Conservation (phyloP, 108 stramenopile species). For the Bacterosira constricta region DNA sequence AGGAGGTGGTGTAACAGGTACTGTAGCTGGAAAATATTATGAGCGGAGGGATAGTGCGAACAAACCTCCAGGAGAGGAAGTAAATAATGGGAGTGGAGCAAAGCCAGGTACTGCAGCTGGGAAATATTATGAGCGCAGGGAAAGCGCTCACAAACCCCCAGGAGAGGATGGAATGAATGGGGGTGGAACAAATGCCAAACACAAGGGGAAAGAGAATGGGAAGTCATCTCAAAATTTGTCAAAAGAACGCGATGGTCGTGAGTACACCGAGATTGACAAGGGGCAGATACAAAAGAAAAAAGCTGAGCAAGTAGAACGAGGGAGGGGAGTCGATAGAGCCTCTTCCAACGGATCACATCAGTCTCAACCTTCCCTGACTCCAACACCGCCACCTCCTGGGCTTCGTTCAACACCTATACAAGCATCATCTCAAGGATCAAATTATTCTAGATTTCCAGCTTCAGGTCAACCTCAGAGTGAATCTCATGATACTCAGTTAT, state of each 20-base stretch:
- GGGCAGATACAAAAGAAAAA: conserved; percentile 1
- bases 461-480: conserved; percentile 1
- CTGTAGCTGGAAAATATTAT: not conserved
- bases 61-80: not conserved
- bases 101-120: not conserved
- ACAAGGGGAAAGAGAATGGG: conserved; percentile 23
- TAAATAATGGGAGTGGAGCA: not conserved
- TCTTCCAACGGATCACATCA: conserved; percentile 1
- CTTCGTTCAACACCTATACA: not conserved
- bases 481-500: not conserved
- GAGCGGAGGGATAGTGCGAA: not conserved
- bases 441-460: not conserved
- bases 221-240: conserved; percentile 1
- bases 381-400: conserved; percentile 3
- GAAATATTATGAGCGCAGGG: not conserved
- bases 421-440: not conserved
- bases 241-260: not conserved
- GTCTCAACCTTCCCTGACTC: not conserved
- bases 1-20: not conserved
- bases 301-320: not conserved
- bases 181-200: not conserved
- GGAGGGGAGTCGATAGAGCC: not conserved
- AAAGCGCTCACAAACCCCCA: not conserved
- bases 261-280: not conserved
- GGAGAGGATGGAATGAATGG: no score